phyloP scores from a whole-genome alignment of 495 filamentous ascomycete genomes.

The Gamarada debralockiae region DNA sequence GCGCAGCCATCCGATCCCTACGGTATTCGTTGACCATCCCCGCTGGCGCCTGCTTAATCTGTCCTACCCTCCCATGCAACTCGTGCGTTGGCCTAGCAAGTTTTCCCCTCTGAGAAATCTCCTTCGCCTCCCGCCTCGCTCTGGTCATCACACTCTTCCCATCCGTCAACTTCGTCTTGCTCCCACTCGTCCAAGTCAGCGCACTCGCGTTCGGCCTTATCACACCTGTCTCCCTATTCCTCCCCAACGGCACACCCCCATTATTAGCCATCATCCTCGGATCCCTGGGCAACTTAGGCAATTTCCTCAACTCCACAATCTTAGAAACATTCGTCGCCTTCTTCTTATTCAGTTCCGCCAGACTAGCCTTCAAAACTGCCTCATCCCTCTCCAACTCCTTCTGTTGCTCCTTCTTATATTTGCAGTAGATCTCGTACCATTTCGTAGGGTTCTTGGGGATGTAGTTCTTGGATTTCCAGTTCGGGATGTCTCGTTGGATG shows the following conservation, averaged over 20 bases:
- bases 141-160: slow-evolving; percentile 26
- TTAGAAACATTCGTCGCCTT: slow-evolving; percentile 43
- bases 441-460: slow-evolving; percentile 50
- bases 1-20: slow-evolving; percentile 3
- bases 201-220: slow-evolving; percentile 9
- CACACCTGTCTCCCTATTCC: slow-evolving; percentile 2
- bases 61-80: slow-evolving; percentile 7
- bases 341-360: slow-evolving; percentile 46
- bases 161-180: slow-evolving; percentile 27
- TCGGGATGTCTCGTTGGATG: slow-evolving; percentile 64
- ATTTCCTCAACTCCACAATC: slow-evolving; percentile 28
- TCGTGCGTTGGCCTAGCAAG: slow-evolving; percentile 21
- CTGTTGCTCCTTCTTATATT: slow-evolving; percentile 38
- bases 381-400: slow-evolving; percentile 36
- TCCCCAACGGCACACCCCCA: slow-evolving; percentile 23
- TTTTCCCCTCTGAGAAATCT: slow-evolving; percentile 18
- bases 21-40: slow-evolving; percentile 23
- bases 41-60: slow-evolving; percentile 17
- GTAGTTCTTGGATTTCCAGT: slow-evolving; percentile 50
- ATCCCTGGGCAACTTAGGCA: slow-evolving; percentile 26
- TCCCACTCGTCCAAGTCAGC: slow-evolving; percentile 22
- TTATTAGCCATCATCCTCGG: slow-evolving; percentile 28
- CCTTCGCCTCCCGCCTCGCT: slow-evolving; percentile 29
- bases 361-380: slow-evolving; percentile 38
- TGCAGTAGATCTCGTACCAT: slow-evolving; percentile 63